Conservation (phyloP, 176 grass and related monocot genomes). For the Leersia perrieri region DNA sequence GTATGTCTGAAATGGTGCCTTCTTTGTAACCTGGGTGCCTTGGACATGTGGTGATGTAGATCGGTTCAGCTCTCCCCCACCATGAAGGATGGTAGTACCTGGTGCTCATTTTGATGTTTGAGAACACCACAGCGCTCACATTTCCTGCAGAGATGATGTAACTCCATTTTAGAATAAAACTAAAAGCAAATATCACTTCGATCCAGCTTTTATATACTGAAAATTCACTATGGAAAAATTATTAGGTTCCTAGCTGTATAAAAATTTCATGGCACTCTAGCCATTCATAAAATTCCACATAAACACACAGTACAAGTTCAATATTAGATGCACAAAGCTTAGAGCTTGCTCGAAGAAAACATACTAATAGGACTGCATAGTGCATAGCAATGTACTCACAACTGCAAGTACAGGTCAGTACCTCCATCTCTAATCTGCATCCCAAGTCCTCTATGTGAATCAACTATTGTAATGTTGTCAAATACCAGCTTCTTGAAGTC, state of each 20-base stretch:
- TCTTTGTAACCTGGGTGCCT: slow-evolving; percentile 52
- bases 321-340: background rate
- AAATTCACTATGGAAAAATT: background rate
- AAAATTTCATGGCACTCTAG: background rate
- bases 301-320: background rate
- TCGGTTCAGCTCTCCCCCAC: slow-evolving; percentile 95
- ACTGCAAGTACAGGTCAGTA: slow-evolving; percentile 19
- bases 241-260: background rate
- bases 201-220: background rate
- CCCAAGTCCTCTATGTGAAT: slow-evolving; percentile 76
- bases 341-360: background rate
- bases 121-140: slow-evolving; percentile 65
- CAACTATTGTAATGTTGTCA: slow-evolving; percentile 69
- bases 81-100: slow-evolving; percentile 92
- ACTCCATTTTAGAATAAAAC: background rate
- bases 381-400: background rate
- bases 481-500: slow-evolving; percentile 62
- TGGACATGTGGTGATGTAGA: slow-evolving; percentile 88
- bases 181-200: background rate
- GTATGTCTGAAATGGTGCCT: slow-evolving; percentile 74
- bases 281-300: background rate
- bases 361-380: too few species aligned
- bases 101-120: slow-evolving; percentile 84
- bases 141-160: slow-evolving; percentile 51
- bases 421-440: slow-evolving; percentile 97